Evolutionary conservation across 257 asterid genomes (phyloP), one percentile per base, ranked within the genome.

Genomic region (Scutellaria minor): DNA sequence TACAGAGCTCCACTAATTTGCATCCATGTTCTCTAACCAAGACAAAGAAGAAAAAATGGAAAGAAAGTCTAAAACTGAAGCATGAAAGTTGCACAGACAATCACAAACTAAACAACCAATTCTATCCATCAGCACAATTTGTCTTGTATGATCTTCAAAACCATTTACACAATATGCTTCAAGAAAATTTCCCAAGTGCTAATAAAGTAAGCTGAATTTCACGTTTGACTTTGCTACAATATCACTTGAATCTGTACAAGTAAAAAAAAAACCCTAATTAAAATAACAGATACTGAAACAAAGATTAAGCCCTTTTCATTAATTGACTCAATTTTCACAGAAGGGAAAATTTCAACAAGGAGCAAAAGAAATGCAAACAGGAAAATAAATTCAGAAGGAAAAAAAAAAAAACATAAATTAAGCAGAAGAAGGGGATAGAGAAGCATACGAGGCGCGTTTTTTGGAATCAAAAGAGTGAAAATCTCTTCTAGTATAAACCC

Each of bases 381-480:
- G 13, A 13, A 57, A 48, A 48, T 3, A 71, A 71, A 45, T 37
- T 61, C 18, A 18, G 18, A 18, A 18, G 18, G 18, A 18, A 48
- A 42, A 22, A 5, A 50, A 24, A 2, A 20, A 31, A 9, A 58
- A 7, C 12, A 31, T 8, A 8, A 7, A 7, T 44, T 6, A 57
- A 51, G 12, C 63, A 9, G 9, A 15, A 20, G 66, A 22, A 37
- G 14, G 13, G 66, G 67, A 68, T 7, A 42, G 3, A 24, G 53
- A 42, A 18, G 37, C 51, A n/a, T 75, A 85, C 90, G 86, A 55
- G 58, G 82, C 80, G 27, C 87, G 71, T 31, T 75, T 52, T 59
- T 63, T 79, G 7, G 85, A 79, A 68, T 83, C 84, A 69, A 83
- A 75, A 7, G 88, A 85, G 79, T 75, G 82, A 45, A 82, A 83